Percentiles rank a stretch among this genome's conserved stretches.
Conservation (phyloP, 176 grass and related monocot genomes). For the Miscanthus lutarioriparius region DNA sequence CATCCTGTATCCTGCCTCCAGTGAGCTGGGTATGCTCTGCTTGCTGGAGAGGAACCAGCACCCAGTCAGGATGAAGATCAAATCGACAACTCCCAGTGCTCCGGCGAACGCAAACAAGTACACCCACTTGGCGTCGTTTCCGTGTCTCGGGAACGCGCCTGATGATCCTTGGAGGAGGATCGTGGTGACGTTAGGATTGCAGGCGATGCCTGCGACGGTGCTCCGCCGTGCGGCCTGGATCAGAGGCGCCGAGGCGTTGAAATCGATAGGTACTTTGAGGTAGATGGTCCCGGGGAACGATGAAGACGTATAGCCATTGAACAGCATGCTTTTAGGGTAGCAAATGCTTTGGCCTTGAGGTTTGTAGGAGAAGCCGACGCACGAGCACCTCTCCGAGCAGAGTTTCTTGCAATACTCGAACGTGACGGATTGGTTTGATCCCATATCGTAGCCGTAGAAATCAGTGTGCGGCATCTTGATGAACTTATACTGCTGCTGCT, state of each 20-base stretch:
- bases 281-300: conserved; percentile 39
- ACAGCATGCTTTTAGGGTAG: conserved; percentile 46
- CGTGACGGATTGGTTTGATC: background rate
- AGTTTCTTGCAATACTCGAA: conserved; percentile 33
- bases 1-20: conserved; percentile 50
- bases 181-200: conserved; percentile 8
- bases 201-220: background rate
- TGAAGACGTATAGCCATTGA: conserved; percentile 56
- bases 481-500: background rate
- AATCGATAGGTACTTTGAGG: conserved; percentile 43
- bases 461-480: conserved; percentile 24
- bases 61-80: conserved; percentile 27
- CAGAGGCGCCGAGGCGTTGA: background rate
- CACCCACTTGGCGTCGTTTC: background rate
- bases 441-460: conserved; percentile 56
- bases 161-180: background rate
- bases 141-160: background rate
- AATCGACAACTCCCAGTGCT: conserved; percentile 37
- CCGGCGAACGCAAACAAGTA: conserved; percentile 37
- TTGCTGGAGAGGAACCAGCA: conserved; percentile 60
- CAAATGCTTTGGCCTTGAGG: background rate
- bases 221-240: background rate
- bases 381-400: conserved; percentile 35
- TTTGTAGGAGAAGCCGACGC: conserved; percentile 47
- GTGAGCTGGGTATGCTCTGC: conserved; percentile 18